A percentile compares a stretch with the other conserved stretches of the same genome.
phyloP scores from a whole-genome alignment of 345 rosid genomes.

The Populus euphratica region DNA sequence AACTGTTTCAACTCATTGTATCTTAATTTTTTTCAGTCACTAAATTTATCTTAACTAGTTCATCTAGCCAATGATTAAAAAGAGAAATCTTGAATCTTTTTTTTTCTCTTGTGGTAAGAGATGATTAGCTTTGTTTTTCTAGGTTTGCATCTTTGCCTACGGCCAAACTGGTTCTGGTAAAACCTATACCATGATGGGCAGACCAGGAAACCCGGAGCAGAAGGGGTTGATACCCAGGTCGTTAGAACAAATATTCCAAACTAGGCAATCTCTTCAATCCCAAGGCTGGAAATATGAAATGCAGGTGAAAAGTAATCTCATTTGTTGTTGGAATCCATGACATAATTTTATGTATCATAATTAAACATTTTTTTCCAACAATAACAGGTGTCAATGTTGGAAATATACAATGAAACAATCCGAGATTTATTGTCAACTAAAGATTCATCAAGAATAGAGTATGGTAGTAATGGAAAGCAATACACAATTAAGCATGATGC shows the following conservation, averaged over 20 bases:
- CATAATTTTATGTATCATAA: not conserved
- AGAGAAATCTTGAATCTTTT: not conserved
- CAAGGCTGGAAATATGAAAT: constrained; percentile 97
- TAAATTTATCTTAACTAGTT: not conserved
- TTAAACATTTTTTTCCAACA: constrained; percentile 8
- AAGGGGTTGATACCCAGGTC: constrained; percentile 90
- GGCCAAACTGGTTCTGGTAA: constrained; percentile 99
- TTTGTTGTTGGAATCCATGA: not conserved
- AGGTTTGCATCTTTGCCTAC: constrained; percentile 98
- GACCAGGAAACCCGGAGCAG: constrained; percentile 57
- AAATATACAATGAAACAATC: constrained; percentile 89
- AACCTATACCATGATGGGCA: constrained; percentile 98
- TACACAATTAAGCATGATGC: constrained; percentile 33
- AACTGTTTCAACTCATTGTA: not conserved
- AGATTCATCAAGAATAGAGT: constrained; percentile 48
- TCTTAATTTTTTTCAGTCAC: not conserved
- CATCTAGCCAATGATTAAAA: not conserved
- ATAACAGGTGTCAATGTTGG: constrained; percentile 89
- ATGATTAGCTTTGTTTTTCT: constrained; percentile 14
- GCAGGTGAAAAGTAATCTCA: constrained; percentile 50
- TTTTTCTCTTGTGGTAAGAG: not conserved
- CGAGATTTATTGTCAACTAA: constrained; percentile 75
- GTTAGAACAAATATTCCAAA: constrained; percentile 86
- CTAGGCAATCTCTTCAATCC: constrained; percentile 72
- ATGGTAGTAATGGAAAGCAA: constrained; percentile 49